phyloP scores from a whole-genome alignment of 805 yeast species.

The Yarrowia osloensis region DNA sequence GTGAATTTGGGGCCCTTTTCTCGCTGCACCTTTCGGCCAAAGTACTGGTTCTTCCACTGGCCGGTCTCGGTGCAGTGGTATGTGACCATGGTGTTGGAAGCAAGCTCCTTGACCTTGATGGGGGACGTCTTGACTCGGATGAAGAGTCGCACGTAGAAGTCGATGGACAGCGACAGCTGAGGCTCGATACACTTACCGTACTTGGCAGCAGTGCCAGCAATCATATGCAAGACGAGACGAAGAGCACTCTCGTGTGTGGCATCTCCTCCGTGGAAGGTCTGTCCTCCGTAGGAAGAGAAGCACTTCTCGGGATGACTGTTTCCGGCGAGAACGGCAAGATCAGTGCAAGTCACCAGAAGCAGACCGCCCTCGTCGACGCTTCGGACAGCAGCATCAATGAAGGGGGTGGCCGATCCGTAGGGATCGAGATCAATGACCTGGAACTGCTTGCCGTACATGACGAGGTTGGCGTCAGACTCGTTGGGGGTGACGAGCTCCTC shows the following conservation, averaged over 20 bases:
- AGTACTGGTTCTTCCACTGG: conserved; percentile 63
- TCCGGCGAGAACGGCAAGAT: conserved; percentile 93
- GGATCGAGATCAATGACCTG: conserved; percentile 95
- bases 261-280: conserved; percentile 74
- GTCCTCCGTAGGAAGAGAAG: conserved; percentile 92
- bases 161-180: conserved; percentile 78
- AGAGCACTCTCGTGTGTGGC: conserved; percentile 92
- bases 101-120: conserved; percentile 73
- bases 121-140: conserved; percentile 79
- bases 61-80: conserved; percentile 90
- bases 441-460: conserved; percentile 62
- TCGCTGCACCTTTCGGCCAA: conserved; percentile 58
- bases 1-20: conserved; percentile 42
- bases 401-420: conserved; percentile 96
- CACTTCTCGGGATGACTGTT: conserved; percentile 96
- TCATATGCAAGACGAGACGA: conserved; percentile 73
- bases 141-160: conserved; percentile 87
- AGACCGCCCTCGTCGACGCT: conserved; percentile 82
- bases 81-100: conserved; percentile 72
- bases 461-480: conserved; percentile 87
- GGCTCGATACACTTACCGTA: conserved; percentile 89
- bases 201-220: conserved; percentile 83
- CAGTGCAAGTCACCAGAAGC: conserved; percentile 91
- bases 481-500: conserved; percentile 60
- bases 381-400: conserved; percentile 88